These are phyloP conservation scores for Chaetomiaceae sp. DNA, from an alignment of 2,329 filamentous ascomycete genomes.

Conservation along the genomic window DNA sequence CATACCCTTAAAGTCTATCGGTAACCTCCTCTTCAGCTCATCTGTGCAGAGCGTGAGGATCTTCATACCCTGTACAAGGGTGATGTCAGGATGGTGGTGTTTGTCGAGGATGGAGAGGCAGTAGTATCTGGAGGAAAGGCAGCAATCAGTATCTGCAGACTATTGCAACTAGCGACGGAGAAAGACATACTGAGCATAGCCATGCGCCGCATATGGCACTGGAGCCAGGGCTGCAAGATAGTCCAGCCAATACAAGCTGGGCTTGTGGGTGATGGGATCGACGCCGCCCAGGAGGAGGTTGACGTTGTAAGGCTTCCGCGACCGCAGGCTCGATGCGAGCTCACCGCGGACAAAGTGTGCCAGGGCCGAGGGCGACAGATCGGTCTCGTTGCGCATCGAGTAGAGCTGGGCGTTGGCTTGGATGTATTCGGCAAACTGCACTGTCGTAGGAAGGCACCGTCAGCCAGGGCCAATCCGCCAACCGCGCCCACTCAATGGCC, in stretches of 20 bases:
- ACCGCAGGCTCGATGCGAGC: conserved; percentile 83
- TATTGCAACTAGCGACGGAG: not conserved
- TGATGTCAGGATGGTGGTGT: conserved; percentile 94
- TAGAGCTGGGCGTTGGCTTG: conserved; percentile 98
- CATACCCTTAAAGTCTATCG: conserved; percentile 98
- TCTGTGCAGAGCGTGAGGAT: conserved; percentile 92
- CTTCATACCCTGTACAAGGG: conserved; percentile 82
- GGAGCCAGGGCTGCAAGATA: conserved; percentile 86
- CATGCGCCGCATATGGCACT: conserved; percentile 92
- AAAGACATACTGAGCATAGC: conserved; percentile 85
- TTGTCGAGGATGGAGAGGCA: conserved; percentile 97
- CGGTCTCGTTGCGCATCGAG: conserved; percentile 94
- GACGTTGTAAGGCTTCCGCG: conserved; percentile 90
- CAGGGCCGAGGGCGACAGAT: conserved; percentile 82
- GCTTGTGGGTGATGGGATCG: conserved; percentile 85
- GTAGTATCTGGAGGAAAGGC: conserved; percentile 78
- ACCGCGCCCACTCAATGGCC: not conserved
- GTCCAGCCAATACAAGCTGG: conserved; percentile 93
- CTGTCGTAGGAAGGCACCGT: conserved; percentile 44
- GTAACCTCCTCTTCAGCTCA: conserved; percentile 92
- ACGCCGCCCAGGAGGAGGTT: conserved; percentile 93
- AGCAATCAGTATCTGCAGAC: conserved; percentile 25
- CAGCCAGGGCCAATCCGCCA: conserved; percentile 1
- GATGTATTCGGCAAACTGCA: conserved; percentile 99
- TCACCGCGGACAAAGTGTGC: conserved; percentile 92